Percentiles rank a stretch among this genome's conserved stretches.
Evolutionary conservation across 2,329 filamentous ascomycete genomes (phyloP).

Genomic region (Aspergillus tubingensis): DNA sequence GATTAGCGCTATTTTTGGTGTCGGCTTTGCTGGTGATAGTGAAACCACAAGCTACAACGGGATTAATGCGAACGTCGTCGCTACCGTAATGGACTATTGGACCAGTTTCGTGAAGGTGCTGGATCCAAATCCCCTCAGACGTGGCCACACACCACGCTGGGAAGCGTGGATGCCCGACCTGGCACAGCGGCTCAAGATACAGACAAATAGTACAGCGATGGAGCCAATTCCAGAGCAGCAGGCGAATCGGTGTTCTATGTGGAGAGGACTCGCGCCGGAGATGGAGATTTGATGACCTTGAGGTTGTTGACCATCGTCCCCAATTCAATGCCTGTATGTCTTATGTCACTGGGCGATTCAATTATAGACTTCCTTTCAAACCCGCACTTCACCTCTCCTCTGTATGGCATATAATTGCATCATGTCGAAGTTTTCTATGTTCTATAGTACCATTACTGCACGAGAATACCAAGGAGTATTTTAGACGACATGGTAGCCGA

Average conservation of each 20-base stretch:
- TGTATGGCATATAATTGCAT: no score
- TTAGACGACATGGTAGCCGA: no score
- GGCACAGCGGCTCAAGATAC: not conserved
- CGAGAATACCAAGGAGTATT: no score
- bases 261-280: not conserved
- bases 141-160: not conserved
- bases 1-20: slow-evolving; percentile 26
- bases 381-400: no score
- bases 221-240: not conserved
- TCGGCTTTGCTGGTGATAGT: slow-evolving; percentile 11
- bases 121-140: slow-evolving; percentile 31
- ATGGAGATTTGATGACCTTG: not conserved
- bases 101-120: slow-evolving; percentile 48
- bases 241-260: not conserved
- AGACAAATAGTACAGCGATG: not conserved
- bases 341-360: no score
- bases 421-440: no score
- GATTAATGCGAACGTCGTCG: slow-evolving; percentile 36
- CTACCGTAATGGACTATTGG: slow-evolving; percentile 45
- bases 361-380: no score
- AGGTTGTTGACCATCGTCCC: no score
- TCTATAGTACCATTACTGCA: no score
- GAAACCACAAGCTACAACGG: slow-evolving; percentile 28
- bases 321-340: no score
- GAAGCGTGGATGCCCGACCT: not conserved